Percentiles rank a stretch among this genome's conserved stretches.
These are phyloP conservation scores for Kodamaea kaohsiungensis DNA, from an alignment of 805 yeast genomes.

Conservation along the genomic window DNA sequence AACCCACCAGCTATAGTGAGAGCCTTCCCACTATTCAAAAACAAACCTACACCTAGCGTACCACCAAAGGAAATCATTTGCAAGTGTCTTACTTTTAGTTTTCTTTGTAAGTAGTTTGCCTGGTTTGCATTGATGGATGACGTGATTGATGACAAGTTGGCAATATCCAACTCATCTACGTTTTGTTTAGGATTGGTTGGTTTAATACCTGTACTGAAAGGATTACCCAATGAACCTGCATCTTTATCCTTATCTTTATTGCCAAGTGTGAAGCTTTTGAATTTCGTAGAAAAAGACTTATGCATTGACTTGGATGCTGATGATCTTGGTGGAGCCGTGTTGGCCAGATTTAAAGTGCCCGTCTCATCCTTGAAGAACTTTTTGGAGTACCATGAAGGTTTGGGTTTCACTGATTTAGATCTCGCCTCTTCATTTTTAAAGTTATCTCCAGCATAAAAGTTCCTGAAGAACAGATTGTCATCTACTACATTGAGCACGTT, in stretches of 20 bases:
- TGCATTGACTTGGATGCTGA: conserved; percentile 2
- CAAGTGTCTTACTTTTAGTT: conserved; percentile 62
- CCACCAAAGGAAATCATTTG: conserved; percentile 82
- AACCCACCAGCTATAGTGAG: conserved; percentile 74
- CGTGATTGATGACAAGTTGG: conserved; percentile 2
- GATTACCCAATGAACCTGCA: not conserved
- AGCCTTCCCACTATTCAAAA: conserved; percentile 71
- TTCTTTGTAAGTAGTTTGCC: conserved; percentile 47
- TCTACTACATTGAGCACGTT: conserved; percentile 28
- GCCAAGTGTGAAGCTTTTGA: not conserved
- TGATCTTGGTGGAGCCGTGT: conserved; percentile 2
- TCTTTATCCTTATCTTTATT: not conserved
- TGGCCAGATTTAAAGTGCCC: not conserved
- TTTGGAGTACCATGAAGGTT: conserved; percentile 16
- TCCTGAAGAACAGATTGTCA: conserved; percentile 25
- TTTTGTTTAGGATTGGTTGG: conserved; percentile 2
- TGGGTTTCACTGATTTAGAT: conserved; percentile 8
- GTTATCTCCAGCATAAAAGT: conserved; percentile 21
- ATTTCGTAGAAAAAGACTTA: conserved; percentile 5
- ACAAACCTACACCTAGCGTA: conserved; percentile 74
- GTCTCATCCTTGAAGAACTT: conserved; percentile 7
- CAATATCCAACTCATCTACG: conserved; percentile 5
- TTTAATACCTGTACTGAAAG: conserved; percentile 12
- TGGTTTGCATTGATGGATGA: conserved; percentile 12
- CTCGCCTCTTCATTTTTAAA: conserved; percentile 6